phyloP scores from a whole-genome alignment of 441 rosid genomes.

The Corymbia citriodora region DNA sequence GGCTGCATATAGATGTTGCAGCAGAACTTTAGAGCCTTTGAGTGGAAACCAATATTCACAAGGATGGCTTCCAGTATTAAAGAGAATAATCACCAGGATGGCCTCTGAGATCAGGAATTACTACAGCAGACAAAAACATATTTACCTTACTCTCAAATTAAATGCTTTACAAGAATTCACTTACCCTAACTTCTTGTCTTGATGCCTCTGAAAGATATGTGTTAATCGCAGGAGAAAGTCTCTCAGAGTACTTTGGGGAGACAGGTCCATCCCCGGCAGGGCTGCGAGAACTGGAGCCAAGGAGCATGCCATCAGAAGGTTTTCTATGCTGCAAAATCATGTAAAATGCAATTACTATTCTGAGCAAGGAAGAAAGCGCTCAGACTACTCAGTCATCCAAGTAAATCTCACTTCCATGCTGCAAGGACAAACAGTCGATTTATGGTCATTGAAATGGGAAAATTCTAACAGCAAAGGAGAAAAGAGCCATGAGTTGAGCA shows the following conservation, averaged over 20 bases:
- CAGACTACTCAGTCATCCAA: background rate
- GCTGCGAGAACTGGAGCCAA: constrained; percentile 90
- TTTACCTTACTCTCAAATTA: background rate
- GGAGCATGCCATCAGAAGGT: constrained; percentile 86
- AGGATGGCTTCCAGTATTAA: background rate
- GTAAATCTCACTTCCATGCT: background rate
- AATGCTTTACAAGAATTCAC: constrained; percentile 16
- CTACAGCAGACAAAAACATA: background rate
- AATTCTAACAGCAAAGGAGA: background rate
- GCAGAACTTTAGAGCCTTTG: background rate
- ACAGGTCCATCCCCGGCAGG: constrained; percentile 79
- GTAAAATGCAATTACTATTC: background rate
- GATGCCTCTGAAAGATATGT: constrained; percentile 97
- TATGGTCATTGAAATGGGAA: background rate
- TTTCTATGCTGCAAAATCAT: constrained; percentile 70
- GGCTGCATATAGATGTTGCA: constrained; percentile 40
- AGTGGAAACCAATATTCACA: background rate
- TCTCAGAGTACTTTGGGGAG: constrained; percentile 96
- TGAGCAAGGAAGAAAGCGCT: background rate
- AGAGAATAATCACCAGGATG: background rate
- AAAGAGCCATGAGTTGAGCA: background rate
- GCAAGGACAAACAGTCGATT: background rate
- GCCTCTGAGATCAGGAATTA: background rate
- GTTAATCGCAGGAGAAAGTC: constrained; percentile 95
- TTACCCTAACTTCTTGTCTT: constrained; percentile 95